Evolutionary conservation across 2,329 filamentous ascomycete genomes (phyloP).

Genomic region (Balansia obtecta): DNA sequence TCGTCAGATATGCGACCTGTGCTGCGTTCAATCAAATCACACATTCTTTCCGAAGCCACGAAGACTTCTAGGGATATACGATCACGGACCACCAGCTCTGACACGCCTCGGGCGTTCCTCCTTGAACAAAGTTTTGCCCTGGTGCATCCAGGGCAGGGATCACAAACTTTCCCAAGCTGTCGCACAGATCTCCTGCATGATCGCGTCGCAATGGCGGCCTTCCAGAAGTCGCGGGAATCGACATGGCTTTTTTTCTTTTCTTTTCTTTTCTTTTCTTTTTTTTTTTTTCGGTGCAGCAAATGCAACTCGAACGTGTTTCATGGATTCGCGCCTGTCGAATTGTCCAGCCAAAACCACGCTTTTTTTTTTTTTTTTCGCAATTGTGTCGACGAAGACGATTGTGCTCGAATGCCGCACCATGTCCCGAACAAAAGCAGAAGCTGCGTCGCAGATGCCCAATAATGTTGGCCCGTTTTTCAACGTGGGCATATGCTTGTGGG

Average conservation of each 20-base stretch:
- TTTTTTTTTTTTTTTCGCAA: background rate
- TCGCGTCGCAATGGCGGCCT: background rate
- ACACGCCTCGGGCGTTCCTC: no score
- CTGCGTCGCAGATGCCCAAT: background rate
- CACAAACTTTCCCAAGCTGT: background rate
- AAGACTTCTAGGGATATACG: background rate
- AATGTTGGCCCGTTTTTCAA: background rate
- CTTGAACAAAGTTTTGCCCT: background rate
- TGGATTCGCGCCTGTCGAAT: background rate
- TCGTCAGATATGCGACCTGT: no score
- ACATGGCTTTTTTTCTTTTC: no score
- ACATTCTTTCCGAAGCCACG: no score
- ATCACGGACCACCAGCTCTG: no score
- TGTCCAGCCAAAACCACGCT: background rate
- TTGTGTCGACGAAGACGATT: background rate
- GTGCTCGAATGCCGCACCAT: background rate
- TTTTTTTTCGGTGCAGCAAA: no score
- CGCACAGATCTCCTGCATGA: background rate
- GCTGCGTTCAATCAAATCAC: no score
- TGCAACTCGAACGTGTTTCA: background rate
- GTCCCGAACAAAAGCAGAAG: background rate
- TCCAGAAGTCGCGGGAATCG: background rate
- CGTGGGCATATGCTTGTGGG: slow-evolving; percentile 1
- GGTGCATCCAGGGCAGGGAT: background rate
- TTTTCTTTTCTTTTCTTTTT: no score